Evolutionary conservation across 1,139 yeast species (phyloP).

Genomic region (Geotrichum citri-aurantii): DNA sequence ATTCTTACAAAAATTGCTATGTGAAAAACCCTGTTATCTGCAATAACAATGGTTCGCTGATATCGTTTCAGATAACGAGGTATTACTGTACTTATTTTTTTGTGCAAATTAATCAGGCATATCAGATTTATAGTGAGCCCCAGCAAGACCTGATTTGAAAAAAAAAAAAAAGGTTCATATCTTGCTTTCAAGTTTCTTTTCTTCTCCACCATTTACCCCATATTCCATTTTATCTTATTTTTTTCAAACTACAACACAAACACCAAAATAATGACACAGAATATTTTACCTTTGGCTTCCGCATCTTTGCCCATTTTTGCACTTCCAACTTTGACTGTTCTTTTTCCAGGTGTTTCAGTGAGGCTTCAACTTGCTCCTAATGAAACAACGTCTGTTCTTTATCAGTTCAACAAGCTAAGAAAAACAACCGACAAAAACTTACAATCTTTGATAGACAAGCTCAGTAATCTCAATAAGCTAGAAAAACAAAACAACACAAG

Average conservation of each 20-base stretch:
- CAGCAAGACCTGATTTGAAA: too few relatives aligned
- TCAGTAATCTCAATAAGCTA: constrained; percentile 1
- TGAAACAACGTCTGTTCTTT: constrained; percentile 17
- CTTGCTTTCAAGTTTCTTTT: neutral
- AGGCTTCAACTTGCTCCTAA: constrained; percentile 19
- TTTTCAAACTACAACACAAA: neutral
- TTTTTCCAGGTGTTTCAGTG: constrained; percentile 26
- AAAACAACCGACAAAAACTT: neutral
- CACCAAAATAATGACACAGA: neutral
- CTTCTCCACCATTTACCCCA: neutral
- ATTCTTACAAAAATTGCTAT: too few relatives aligned
- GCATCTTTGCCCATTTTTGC: constrained; percentile 20
- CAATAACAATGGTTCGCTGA: too few relatives aligned
- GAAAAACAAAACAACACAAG: neutral
- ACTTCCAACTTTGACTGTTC: constrained; percentile 22
- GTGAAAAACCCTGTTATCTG: too few relatives aligned
- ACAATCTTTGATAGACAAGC: neutral
- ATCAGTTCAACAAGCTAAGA: constrained; percentile 12
- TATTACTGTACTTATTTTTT: too few relatives aligned
- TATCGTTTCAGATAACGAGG: too few relatives aligned
- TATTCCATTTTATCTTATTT: neutral
- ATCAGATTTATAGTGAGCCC: neutral
- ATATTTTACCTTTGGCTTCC: neutral
- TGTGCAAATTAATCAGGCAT: neutral
- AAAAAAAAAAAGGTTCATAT: neutral